Base-by-base conservation (phyloP, 257 asterid species). In the Rubia yunnanensis region DNA sequence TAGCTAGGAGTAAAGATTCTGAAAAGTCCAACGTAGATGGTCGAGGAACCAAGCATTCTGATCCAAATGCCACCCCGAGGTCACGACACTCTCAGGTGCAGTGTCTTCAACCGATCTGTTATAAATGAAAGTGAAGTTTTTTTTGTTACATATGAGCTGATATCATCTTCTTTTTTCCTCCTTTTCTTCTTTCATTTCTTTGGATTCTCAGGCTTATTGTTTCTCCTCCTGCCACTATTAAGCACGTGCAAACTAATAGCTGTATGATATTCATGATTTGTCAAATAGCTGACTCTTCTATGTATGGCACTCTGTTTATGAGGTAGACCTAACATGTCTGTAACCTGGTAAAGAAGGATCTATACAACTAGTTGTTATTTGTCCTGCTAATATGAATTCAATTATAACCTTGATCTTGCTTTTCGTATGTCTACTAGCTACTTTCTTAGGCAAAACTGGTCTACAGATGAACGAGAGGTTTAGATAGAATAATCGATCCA, bases 21-120 rank as follows among this genome's bases (percentile, higher is more conserved):
- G 83, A 78, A 39, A 76, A 50, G 71, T 50, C 60, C 67, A 67
- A 74, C 13, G 76, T 75, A 34, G 75, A 60, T 54, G 68, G n/a
- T 11, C 84, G 70, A 71, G 81, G 74, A 70, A 52, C 66, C 20
- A 84, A 75, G 50, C 75, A 65, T 66, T 65, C 82, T 17, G 82
- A 85, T 68, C 80, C 79, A 23, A 35, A 76, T 32, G 86, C 73
- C 77, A 61, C 67, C 18, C 91, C 88, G 49, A 84, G 73, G 65
- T 41, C 90, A 26, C 81, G 73, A 5, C 83, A 70, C 78, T 88
- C 77, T 80, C 88, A 88, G 95, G 98, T 85, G 59, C 64, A 44
- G 2, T 72, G 34, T 59, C 60, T 38, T 56, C 7, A 46, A 11
- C 44, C 23, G 39, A 32, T 39, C 27, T 36, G 66, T 66, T 53